These are phyloP conservation scores for Galerina marginata DNA, from an alignment of 768 basidiomycete genomes.

Conservation along the genomic window DNA sequence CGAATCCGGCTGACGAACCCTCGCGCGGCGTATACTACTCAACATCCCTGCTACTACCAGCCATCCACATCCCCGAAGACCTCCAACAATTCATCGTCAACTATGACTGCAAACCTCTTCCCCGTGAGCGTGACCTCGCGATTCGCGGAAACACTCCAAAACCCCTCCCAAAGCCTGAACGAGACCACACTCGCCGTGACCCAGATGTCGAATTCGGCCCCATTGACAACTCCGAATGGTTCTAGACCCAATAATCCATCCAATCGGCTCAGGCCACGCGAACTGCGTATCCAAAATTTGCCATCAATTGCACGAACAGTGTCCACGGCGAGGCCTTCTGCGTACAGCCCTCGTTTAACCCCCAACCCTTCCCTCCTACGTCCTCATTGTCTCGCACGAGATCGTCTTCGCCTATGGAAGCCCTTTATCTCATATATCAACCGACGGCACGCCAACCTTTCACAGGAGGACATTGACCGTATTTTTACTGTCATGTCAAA, in stretches of 20 bases:
- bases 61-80: constrained; percentile 30
- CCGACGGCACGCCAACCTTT: not conserved
- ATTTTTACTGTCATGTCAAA: constrained; percentile 29
- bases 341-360: constrained; percentile 4
- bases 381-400: constrained; percentile 32
- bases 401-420: constrained; percentile 31
- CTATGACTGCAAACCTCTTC: constrained; percentile 11
- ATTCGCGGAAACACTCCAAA: not conserved
- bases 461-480: constrained; percentile 24
- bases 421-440: constrained; percentile 12
- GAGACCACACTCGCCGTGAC: not conserved
- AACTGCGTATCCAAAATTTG: too few relatives aligned
- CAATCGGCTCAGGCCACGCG: not conserved
- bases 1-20: constrained; percentile 33
- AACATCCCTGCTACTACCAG: constrained; percentile 31
- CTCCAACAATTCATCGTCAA: constrained; percentile 32
- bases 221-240: not conserved
- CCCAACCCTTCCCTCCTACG: constrained; percentile 20
- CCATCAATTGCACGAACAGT: too few relatives aligned
- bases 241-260: not conserved
- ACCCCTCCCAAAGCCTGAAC: not conserved
- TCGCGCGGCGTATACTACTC: constrained; percentile 39
- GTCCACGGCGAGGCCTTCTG: not conserved
- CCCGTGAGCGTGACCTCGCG: constrained; percentile 9
- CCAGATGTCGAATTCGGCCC: not conserved